Evolutionary conservation across 1,284 basidiomycete genomes (phyloP), one percentile per base, ranked within the genome.

Genomic region (Cryptococcus neoformans): DNA sequence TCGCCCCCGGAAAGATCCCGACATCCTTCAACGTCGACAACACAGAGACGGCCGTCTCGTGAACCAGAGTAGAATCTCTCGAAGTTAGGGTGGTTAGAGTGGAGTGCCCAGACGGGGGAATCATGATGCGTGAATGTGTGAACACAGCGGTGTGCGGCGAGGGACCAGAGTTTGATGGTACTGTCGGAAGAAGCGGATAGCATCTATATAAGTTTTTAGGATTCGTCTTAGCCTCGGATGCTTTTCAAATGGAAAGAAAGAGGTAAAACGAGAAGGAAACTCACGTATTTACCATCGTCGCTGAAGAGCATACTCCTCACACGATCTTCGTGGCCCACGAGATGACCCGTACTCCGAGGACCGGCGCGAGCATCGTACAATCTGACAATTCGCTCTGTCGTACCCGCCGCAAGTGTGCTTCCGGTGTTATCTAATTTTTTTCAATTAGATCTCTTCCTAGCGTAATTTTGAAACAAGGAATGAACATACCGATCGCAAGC

Each of bases 41-140:
- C 88, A 74, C 91, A 93, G 1, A 99, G 86, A 55, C 88, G 80
- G 1, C 95, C 96, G 12, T 89, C 86, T 40, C 91, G 85, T 65
- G 98, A 96, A 14, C 95, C 96, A 1, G 94, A 97, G 78, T 96
- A 97, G 80, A 99, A 99, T 1, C 87, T 81, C 72, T 95, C 89
- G 51, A 99, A 82, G 11, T 87, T 85, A 0, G 92, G 90, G 73
- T 98, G 92, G 0, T 85, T 82, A 2, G 92, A 95, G 72, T 85
- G 85, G 2, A 99, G 81, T 0, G 92, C 88, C 95, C 96, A 98
- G 38, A 99, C 92, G 14, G 92, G 93, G 57, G 93, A 92, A 12
- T 89, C 86, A 74, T 99, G 96, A 72, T 98, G 89, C 1, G 89
- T 90, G 78, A 98, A 99, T 1, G 95, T 99, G 69, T 99, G 92